Base-by-base conservation (phyloP, 225 moss, liverwort and hornwort genomes). In the Takakia lepidozioides region DNA sequence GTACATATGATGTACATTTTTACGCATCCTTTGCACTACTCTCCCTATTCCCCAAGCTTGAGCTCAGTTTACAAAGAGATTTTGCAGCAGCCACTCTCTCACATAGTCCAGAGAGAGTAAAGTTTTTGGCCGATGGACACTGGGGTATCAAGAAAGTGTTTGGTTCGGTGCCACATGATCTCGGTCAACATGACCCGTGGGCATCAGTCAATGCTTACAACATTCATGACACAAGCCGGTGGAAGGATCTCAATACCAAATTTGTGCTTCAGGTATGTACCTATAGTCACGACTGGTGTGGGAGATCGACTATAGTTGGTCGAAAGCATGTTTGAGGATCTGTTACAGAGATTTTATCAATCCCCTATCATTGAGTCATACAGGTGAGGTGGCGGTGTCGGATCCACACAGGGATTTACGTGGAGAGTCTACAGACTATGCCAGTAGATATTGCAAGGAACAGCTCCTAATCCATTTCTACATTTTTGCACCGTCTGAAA, bases 1-100 rank as follows among this genome's bases (percentile, higher is more conserved):
- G 79, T 50, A 98, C 95, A 1, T 98, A 98, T 47, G 95, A 98
- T 68, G 95, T 98, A 58, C 95, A 98, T 59, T 98, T 98, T 51
- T 98, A 98, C 59, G 95, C 95, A 10, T 98, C 95, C 17, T 98
- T 98, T 64, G 95, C 78, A 2, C 73, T 78, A 1, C 57, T 78
- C 5, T 45, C 64, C 6, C 78, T 78, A 38, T 78, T 73, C 43
- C 78, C 78, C 11, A 78, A 78, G 60, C 50, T 78, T 38, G 78
- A 78, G 65, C 73, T 73, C 4, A 43, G 66, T 7, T 61, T 78
- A 34, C 78, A 78, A 27, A 53, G 78, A 27, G 78, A 78, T 57
- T 72, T 51, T 9, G 78, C 78, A 0, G 78, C 78, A 42, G 72
- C 68, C 1, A 73, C 73, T 25, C 55, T 78, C 4, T 67, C 73